phyloP scores from a whole-genome alignment of 2,329 filamentous ascomycete species.

The Cladosporium cucumerinum region DNA sequence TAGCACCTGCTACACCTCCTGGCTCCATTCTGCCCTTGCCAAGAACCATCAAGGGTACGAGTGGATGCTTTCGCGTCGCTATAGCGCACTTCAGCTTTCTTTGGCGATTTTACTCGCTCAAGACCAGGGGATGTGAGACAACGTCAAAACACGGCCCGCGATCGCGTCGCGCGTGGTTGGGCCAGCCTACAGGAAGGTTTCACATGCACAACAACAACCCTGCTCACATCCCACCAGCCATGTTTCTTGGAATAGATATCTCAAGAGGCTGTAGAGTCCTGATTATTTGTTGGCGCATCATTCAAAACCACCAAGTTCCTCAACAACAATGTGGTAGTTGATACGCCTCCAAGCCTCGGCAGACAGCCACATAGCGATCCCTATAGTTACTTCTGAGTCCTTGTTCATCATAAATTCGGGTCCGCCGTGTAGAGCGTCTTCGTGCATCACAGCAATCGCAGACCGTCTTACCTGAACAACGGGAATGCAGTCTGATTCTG shows the following conservation, averaged over 20 bases:
- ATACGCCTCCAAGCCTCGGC: not conserved
- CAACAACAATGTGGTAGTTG: not conserved
- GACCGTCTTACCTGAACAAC: too few species aligned
- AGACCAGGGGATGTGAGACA: slow-evolving; percentile 11
- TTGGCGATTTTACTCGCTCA: not conserved
- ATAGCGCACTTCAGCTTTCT: not conserved
- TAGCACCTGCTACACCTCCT: not conserved
- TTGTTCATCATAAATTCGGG: too few species aligned
- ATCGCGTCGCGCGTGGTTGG: slow-evolving; percentile 3
- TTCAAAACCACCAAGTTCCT: not conserved
- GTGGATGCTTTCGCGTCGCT: not conserved
- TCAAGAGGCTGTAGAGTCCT: not conserved
- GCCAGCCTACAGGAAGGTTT: not conserved
- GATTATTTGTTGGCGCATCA: not conserved
- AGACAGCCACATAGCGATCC: not conserved
- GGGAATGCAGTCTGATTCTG: too few species aligned
- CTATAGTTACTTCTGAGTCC: too few species aligned
- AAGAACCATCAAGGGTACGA: not conserved
- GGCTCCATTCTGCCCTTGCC: not conserved
- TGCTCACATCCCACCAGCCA: slow-evolving; percentile 1
- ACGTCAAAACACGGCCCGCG: slow-evolving; percentile 6
- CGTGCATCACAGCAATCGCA: too few species aligned
- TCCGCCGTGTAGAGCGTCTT: too few species aligned
- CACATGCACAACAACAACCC: not conserved
- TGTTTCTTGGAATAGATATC: not conserved